A percentile compares a stretch with the other conserved stretches of the same genome.
Conservation (phyloP, 768 basidiomycete genomes). For the Boletus subparvulus region DNA sequence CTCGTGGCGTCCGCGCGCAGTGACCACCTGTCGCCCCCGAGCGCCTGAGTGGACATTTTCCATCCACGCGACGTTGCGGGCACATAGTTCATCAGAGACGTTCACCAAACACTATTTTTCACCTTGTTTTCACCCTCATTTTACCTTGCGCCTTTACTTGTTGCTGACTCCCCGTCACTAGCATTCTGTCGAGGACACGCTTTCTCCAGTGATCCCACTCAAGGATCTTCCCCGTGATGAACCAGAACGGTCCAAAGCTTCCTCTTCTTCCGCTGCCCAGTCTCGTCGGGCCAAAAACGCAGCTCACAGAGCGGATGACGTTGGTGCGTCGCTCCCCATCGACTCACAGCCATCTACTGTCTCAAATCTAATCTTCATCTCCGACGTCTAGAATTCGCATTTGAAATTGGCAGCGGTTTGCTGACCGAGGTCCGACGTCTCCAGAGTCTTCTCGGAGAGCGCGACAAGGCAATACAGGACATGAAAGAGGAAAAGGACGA, state of each 20-base stretch:
- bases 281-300: slow-evolving; percentile 90
- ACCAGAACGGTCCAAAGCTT: slow-evolving; percentile 55
- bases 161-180: slow-evolving; percentile 23
- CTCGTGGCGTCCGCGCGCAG: slow-evolving; percentile 16
- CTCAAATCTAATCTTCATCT: slow-evolving; percentile 14
- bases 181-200: slow-evolving; percentile 47
- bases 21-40: background rate
- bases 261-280: slow-evolving; percentile 78
- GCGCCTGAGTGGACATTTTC: too few relatives aligned
- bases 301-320: slow-evolving; percentile 85
- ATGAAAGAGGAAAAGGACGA: slow-evolving; percentile 92
- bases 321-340: slow-evolving; percentile 54
- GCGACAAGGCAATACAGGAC: slow-evolving; percentile 90
- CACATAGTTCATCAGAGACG: background rate
- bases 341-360: slow-evolving; percentile 2
- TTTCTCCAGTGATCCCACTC: slow-evolving; percentile 45
- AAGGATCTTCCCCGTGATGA: slow-evolving; percentile 61
- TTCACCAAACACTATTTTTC: background rate
- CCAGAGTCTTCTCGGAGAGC: slow-evolving; percentile 86
- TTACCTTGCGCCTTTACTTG: background rate
- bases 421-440: slow-evolving; percentile 89
- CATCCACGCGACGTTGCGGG: background rate
- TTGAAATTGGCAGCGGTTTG: slow-evolving; percentile 93
- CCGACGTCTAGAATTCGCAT: slow-evolving; percentile 79
- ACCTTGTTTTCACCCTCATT: background rate